These are phyloP conservation scores for Thermomyces lanuginosus DNA, from an alignment of 2,329 filamentous ascomycete genomes.

Conservation along the genomic window DNA sequence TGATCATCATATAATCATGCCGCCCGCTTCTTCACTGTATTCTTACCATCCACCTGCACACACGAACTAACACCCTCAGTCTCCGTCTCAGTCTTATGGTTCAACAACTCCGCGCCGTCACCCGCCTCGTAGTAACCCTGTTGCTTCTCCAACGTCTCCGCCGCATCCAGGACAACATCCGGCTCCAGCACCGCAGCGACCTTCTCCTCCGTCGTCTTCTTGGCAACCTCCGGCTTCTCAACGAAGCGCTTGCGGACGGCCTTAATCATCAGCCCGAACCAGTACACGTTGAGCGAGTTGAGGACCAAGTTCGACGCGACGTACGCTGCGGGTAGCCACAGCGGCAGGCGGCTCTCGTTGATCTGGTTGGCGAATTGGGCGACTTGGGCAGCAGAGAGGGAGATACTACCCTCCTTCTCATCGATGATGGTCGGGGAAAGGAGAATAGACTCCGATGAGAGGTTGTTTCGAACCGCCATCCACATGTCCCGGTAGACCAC, in stretches of 20 bases:
- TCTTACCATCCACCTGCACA: no score
- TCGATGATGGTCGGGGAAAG: constrained; percentile 21
- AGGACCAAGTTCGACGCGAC: constrained; percentile 43
- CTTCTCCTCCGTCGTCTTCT: constrained; percentile 13
- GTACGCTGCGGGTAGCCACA: constrained; percentile 44
- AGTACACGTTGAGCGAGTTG: constrained; percentile 47
- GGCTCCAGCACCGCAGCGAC: constrained; percentile 13
- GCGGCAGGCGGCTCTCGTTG: constrained; percentile 28
- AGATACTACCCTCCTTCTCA: constrained; percentile 19
- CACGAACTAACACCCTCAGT: no score
- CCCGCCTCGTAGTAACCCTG: constrained; percentile 13
- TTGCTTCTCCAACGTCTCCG: constrained; percentile 14
- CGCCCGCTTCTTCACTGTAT: constrained; percentile 5
- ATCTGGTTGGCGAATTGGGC: constrained; percentile 32
- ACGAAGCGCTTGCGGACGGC: constrained; percentile 47
- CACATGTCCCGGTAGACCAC: constrained; percentile 45
- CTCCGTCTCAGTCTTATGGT: no score
- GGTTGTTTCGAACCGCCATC: constrained; percentile 24
- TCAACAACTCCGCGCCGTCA: constrained; percentile 9
- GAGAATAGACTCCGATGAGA: no score
- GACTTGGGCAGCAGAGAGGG: constrained; percentile 29
- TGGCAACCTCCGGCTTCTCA: constrained; percentile 16
- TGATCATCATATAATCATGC: no score
- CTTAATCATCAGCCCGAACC: constrained; percentile 53
- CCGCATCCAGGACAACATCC: constrained; percentile 19